phyloP scores from a whole-genome alignment of 2,329 filamentous ascomycete genomes.

The Cercospora zeina region DNA sequence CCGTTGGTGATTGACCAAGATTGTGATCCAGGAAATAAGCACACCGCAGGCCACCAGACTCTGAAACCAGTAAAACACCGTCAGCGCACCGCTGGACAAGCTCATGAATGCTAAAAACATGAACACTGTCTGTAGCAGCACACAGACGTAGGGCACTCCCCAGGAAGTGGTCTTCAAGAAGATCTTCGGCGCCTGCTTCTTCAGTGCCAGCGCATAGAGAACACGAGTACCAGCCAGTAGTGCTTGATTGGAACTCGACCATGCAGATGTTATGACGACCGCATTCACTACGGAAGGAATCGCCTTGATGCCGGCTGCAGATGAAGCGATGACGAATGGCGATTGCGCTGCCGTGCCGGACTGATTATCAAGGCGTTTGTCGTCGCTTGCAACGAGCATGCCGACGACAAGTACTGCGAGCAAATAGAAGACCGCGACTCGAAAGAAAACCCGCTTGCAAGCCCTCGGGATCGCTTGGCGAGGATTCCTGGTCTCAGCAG shows the following conservation, averaged over 20 bases:
- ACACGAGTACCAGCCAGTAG: conserved; percentile 55
- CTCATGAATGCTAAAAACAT: conserved; percentile 37
- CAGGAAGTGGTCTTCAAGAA: conserved; percentile 47
- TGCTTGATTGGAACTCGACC: conserved; percentile 57
- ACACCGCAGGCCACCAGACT: conserved; percentile 63
- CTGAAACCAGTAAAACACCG: conserved; percentile 66
- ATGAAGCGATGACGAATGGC: conserved; percentile 60
- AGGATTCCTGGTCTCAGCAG: conserved; percentile 33
- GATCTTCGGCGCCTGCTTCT: conserved; percentile 61
- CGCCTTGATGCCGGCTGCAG: conserved; percentile 59
- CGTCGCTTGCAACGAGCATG: conserved; percentile 45
- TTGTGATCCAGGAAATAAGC: conserved; percentile 59
- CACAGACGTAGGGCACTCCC: conserved; percentile 34
- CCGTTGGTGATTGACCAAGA: conserved; percentile 33
- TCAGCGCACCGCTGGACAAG: conserved; percentile 52
- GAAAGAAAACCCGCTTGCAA: conserved; percentile 31
- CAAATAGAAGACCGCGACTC: conserved; percentile 44
- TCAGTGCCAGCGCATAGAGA: conserved; percentile 58
- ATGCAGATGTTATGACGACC: conserved; percentile 65
- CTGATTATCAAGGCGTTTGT: conserved; percentile 37
- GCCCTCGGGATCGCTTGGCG: conserved; percentile 32
- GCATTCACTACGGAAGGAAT: conserved; percentile 68
- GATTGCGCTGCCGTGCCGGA: conserved; percentile 46
- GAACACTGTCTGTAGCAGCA: conserved; percentile 33
- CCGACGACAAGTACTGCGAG: conserved; percentile 43